Evolutionary conservation across 176 grass and related monocot species (phyloP), one percentile per base, ranked within the genome.

Genomic region (Oryza nivara): DNA sequence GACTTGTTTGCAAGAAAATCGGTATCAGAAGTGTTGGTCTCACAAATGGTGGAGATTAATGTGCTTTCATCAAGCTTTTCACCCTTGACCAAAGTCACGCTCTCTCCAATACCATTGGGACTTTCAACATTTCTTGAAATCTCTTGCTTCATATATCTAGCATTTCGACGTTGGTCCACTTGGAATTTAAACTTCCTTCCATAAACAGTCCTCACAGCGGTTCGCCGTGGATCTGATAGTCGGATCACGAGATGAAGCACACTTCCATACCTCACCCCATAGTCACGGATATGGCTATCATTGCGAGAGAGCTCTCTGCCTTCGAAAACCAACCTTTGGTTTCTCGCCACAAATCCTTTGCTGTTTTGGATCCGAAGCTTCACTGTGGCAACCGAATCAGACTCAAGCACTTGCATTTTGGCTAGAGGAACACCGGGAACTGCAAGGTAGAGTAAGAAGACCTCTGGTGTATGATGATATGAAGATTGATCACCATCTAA

Each of bases 381-480:
- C 79, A 88, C 86, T 22, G 68, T 71, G 17, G 82, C 83, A 41
- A 92, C 86, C 3, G 83, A 88, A 49, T 92, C 86, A 23, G 73
- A 83, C 66, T 86, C 73, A 22, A 63, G 58, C n/a, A 63, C 58
- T 63, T n/a, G n/a, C 20, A 63, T n/a, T 11, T 9, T n/a, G 3
- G 7, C 20, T 43, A 68, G 54, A 7, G 79, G 72, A 3, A 48
- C 65, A 23, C 82, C 82, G 6, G 90, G 83, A 70, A 92, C 52
- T n/a, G 78, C 71, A n/a, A 92, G 83, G 60, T 82, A 86, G 61
- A 89, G 86, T 46, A 92, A 44, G 38, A 92, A 89, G 73, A 86
- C 78, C 65, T 92, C 79, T 38, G 60, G 32, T 47, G 72, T 48
- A 45, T 48, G 85, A 45, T 48, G 85, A 67, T 72, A 69, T 15